Evolutionary conservation across 192 early-diverging fungal species (phyloP).

Genomic region (Geosiphon pyriformis): DNA sequence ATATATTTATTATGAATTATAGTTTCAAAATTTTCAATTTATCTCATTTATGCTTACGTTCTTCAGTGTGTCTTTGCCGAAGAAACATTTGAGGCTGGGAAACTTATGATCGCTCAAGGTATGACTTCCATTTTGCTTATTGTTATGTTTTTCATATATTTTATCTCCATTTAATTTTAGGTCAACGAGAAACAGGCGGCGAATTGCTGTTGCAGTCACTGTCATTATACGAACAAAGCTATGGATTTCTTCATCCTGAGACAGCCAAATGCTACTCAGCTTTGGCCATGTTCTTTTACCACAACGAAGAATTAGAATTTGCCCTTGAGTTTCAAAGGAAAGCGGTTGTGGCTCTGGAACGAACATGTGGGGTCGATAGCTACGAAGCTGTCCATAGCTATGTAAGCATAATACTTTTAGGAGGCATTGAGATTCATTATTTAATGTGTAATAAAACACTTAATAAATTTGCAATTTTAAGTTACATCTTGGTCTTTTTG

Average conservation of each 20-base stretch:
- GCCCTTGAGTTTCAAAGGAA: conserved; percentile 70
- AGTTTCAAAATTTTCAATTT: neutral
- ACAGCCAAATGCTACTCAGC: conserved; percentile 79
- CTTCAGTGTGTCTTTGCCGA: conserved; percentile 71
- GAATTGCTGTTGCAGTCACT: conserved; percentile 82
- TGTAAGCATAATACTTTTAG: conserved; percentile 53
- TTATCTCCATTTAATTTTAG: neutral
- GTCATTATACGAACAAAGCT: conserved; percentile 87
- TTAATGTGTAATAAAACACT: conserved; percentile 5
- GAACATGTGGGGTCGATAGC: conserved; percentile 80
- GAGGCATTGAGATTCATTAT: neutral
- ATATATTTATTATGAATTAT: neutral
- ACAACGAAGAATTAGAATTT: conserved; percentile 55
- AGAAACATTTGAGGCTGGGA: conserved; percentile 84
- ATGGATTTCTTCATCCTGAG: conserved; percentile 86
- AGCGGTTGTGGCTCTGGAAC: conserved; percentile 80
- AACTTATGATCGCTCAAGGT: conserved; percentile 66
- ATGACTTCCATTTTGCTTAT: neutral
- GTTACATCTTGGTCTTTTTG: conserved; percentile 86
- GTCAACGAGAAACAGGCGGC: conserved; percentile 70
- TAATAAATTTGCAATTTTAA: conserved; percentile 19
- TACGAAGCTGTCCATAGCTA: conserved; percentile 86
- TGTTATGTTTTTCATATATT: neutral
- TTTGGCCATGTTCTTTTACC: conserved; percentile 78
- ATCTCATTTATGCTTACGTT: neutral